Evolutionary conservation across 257 asterid genomes (phyloP), one percentile per base, ranked within the genome.

Genomic region (Jacaranda mimosifolia): DNA sequence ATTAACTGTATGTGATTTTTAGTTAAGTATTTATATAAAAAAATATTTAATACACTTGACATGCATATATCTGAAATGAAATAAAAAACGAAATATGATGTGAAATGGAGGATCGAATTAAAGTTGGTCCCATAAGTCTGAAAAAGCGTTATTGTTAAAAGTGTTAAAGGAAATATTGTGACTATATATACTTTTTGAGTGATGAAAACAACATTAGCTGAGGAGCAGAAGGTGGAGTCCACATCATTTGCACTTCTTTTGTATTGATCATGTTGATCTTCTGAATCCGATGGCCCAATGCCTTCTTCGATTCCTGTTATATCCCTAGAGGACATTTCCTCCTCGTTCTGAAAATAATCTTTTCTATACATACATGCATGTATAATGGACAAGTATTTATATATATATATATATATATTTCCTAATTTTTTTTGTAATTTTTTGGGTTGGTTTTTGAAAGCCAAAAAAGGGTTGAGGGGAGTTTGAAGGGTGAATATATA

Each of bases 301-400:
- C 91, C 91, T 65, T 90, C 93, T 81, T 90, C 96, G 7, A 88
- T 72, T 14, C 67, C 32, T 45, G 69, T 17, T 48, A 82, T 77
- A 62, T 85, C 90, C 59, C 75, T 71, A 40, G 80, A 69, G 18
- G 91, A 73, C 91, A 90, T 90, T 81, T 78, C 26, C n/a, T 10
- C 63, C 1, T 66, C 5, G 10, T 62, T 12, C 46, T 4, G 32
- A 42, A 6, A 42, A 42, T 42, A 36, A 19, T n/a, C n/a, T 46
- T 68, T 4, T 19, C 4, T 12, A 0, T 17, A 46, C 1, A 68
- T 38, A 7, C 4, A 48, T 42, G 2, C 42, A 58, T 5, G 9
- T 32, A 68, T 17, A 43, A 66, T 48, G 15, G n/a, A n/a, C n/a
- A n/a, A n/a, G n/a, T n/a, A n/a, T n/a, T n/a, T n/a, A n/a, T n/a